Percentiles rank a stretch among this genome's conserved stretches.
These are phyloP conservation scores for Stentor coeruleus DNA, from an alignment of 73 alveolate genomes.

Conservation along the genomic window DNA sequence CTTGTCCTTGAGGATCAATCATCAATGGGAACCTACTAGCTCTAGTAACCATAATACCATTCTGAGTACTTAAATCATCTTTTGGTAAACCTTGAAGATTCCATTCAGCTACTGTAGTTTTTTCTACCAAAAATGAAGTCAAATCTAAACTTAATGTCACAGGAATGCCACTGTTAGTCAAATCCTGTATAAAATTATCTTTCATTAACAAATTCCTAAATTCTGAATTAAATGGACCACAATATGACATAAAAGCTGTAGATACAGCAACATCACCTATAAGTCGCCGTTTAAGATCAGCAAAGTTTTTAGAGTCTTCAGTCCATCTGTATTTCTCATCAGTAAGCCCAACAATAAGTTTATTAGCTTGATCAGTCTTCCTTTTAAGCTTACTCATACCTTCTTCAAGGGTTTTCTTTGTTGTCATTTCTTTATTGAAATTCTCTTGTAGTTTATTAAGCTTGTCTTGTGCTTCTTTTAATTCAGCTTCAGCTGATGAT, in stretches of 20 bases:
- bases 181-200: constrained; percentile 89
- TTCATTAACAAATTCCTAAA: constrained; percentile 92
- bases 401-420: constrained; percentile 91
- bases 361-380: constrained; percentile 97
- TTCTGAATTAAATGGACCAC: constrained; percentile 99
- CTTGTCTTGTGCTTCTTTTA: constrained; percentile 82
- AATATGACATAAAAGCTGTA: constrained; percentile 98
- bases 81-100: constrained; percentile 98
- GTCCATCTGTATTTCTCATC: constrained; percentile 89
- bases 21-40: constrained; percentile 97
- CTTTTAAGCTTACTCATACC: constrained; percentile 79
- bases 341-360: constrained; percentile 90
- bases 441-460: constrained; percentile 87
- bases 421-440: constrained; percentile 88
- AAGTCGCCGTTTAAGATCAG: constrained; percentile 91
- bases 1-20: constrained; percentile 99
- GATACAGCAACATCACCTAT: constrained; percentile 99
- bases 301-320: constrained; percentile 97
- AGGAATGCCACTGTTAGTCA: constrained; percentile 86
- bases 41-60: constrained; percentile 99
- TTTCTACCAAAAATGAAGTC: constrained; percentile 86
- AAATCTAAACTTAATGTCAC: constrained; percentile 74
- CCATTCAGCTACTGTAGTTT: constrained; percentile 99
- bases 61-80: constrained; percentile 98
- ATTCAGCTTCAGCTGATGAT: constrained; percentile 93